Base-by-base conservation (phyloP, 441 rosid genomes). In the Jatropha podagrica region DNA sequence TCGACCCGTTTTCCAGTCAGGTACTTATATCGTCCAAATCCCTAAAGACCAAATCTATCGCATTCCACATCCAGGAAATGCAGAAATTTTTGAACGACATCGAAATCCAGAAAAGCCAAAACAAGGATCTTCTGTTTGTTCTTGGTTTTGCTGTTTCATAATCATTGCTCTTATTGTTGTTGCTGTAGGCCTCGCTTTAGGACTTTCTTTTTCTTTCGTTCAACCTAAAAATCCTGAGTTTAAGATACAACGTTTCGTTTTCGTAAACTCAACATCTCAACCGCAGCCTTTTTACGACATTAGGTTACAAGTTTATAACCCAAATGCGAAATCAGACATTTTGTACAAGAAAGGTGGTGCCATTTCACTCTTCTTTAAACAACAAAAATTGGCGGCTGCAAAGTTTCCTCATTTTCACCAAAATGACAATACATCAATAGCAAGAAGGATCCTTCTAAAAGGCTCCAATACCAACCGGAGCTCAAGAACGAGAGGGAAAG, bases 21-120 rank as follows among this genome's bases (percentile, higher is more conserved):
- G 83, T 9, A 91, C 92, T 14, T 86, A 87, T 80, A 79, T 91
- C 5, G 81, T 87, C 20, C 90, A 83, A 46, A 84, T 87, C 80
- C 93, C 92, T 13, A 90, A 85, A 82, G 89, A 90, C 79, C 91
- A 85, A 82, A 79, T 91, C 48, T 90, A 88, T 46, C 85, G 90
- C n/a, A 62, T 89, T 37, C 97, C 93, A 20, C 91, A 90, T 4
- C 86, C 89, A 0, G 87, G 79, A 60, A 86, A 88, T 27, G 89
- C 88, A 26, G 32, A 69, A 56, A 70, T 83, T 37, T n/a, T 79
- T 18, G 76, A 84, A 55, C 72, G 54, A 56, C 86, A 75, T 44
- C 80, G 69, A 0, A 79, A 76, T 14, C 77, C 77, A 13, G 18
- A 55, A 38, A 42, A 67, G 55, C 76, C 73, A 51, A 32, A 14